phyloP scores from a whole-genome alignment of 352 stramenopile species.

The Globisporangium lucens region DNA sequence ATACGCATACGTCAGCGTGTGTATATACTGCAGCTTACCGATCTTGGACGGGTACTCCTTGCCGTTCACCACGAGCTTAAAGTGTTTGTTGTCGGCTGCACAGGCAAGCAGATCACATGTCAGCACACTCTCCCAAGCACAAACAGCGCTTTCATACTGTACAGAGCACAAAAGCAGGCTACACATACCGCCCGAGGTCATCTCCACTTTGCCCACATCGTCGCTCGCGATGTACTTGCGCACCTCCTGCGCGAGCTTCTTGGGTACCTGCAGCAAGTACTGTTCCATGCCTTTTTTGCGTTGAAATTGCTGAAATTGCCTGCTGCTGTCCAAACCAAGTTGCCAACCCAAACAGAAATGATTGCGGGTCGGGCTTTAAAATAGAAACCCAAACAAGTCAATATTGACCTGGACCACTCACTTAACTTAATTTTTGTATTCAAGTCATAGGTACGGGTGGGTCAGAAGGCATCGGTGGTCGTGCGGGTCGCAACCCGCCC shows the following conservation, averaged over 20 bases:
- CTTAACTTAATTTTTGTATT: not conserved
- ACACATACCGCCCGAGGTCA: slow-evolving; percentile 61
- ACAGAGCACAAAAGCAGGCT: not conserved
- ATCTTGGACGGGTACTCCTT: slow-evolving; percentile 81
- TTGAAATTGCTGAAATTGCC: not conserved
- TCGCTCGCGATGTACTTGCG: slow-evolving; percentile 56
- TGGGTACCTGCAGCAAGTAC: slow-evolving; percentile 85
- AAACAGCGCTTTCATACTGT: not conserved
- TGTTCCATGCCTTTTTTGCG: slow-evolving; percentile 62
- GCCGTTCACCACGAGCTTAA: slow-evolving; percentile 70
- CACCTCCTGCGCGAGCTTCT: slow-evolving; percentile 73
- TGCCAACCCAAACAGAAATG: not conserved
- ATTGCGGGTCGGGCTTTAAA: not conserved
- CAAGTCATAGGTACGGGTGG: not conserved
- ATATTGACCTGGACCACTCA: not conserved
- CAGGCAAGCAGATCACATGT: slow-evolving; percentile 5
- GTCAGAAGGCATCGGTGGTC: not conserved
- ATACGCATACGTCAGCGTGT: slow-evolving; percentile 2
- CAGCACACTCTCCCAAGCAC: not conserved
- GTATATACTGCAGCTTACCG: slow-evolving; percentile 25
- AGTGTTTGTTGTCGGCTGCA: slow-evolving; percentile 85
- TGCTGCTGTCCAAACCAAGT: not conserved
- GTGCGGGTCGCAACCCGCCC: slow-evolving; percentile 20
- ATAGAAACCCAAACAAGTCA: not conserved
- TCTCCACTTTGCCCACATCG: slow-evolving; percentile 64